Evolutionary conservation across 257 asterid species (phyloP), one percentile per base, ranked within the genome.

Genomic region (Haberlea rhodopensis): DNA sequence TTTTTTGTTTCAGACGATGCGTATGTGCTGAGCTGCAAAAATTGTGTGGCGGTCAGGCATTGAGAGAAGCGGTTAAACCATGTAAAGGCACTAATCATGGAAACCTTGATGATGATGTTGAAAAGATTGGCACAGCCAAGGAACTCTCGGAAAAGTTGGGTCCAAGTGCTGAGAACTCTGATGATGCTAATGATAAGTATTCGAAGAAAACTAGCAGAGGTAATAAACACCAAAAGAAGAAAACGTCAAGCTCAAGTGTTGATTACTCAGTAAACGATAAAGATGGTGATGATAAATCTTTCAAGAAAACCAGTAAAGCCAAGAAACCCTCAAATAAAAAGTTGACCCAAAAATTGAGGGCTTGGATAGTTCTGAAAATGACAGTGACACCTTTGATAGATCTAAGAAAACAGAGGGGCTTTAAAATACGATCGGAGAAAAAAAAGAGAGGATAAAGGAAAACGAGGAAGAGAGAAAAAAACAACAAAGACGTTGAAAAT

Each of bases 21-120:
- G 60, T 84, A 77, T 63, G 94, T 94, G 57, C 96, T 2, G 97
- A 94, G 73, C 63, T 90, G 71, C 99, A 94, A 81, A 85, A 87
- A 76, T 68, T 84, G 64, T 73, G 71, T 32, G 95, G 90, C 58
- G 71, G 73, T 26, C 96, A 86, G 76, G 79, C 85, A 60, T 68
- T 77, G 18, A 84, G 82, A 80, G 86, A 65, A 29, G 76, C 65
- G 24, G 73, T 66, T 43, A 77, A 78, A 74, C 66, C 61, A 61
- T 60, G 84, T 20, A 79, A 80, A 69, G 73, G 43, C 18, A 71
- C 61, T 21, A 13, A 68, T 53, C 37, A 65, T 43, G 64, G 71
- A 16, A 64, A 71, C n/a, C 65, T 65, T 20, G 75, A 67, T 24
- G 66, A 54, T 15, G 69, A 57, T 60, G 79, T 6, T 40, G 87